Evolutionary conservation across 2,329 filamentous ascomycete species (phyloP).

Genomic region (Microdochium trichocladiopsis): DNA sequence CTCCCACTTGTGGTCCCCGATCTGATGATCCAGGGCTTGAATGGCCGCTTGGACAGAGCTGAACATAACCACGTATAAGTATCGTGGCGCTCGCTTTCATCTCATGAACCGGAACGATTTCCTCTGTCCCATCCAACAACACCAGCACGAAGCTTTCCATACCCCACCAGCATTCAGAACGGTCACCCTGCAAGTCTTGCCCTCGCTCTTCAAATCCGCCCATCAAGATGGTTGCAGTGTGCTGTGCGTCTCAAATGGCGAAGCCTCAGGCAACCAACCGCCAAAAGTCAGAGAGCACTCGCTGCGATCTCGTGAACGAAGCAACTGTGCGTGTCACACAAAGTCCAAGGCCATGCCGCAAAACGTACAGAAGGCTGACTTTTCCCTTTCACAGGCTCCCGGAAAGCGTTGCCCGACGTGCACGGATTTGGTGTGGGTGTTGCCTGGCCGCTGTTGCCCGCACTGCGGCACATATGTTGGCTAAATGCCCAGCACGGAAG

Average conservation of each 20-base stretch:
- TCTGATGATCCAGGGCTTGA: background rate
- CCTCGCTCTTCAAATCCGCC: no score
- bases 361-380: no score
- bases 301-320: background rate
- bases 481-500: conserved; percentile 1
- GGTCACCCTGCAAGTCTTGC: no score
- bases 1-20: background rate
- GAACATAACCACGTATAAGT: background rate
- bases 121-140: no score
- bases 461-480: conserved; percentile 13
- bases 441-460: conserved; percentile 13
- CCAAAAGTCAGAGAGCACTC: background rate
- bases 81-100: background rate
- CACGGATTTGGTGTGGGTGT: conserved; percentile 8
- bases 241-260: background rate
- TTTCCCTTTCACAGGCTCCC: no score
- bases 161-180: no score
- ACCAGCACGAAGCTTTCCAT: no score
- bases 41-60: background rate
- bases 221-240: background rate
- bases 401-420: conserved; percentile 12
- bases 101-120: no score
- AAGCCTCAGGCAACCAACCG: background rate
- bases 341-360: no score
- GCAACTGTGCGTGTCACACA: background rate